A percentile compares a stretch with the other conserved stretches of the same genome.
Conservation (phyloP, 2,329 filamentous ascomycete species). For the Chaetomium sp. region DNA sequence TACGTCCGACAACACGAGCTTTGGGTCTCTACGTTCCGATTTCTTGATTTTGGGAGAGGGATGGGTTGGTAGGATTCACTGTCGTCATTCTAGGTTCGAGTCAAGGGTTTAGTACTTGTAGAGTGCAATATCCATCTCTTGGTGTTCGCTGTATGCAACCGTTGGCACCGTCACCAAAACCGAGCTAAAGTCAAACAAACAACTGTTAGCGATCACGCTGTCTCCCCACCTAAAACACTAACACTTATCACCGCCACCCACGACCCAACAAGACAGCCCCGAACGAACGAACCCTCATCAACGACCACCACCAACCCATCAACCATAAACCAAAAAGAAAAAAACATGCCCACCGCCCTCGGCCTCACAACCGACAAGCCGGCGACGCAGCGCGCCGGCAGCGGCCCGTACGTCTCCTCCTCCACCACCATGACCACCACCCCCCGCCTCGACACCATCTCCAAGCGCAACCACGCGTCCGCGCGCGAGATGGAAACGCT, state of each 20-base stretch:
- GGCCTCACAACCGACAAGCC: conserved; percentile 40
- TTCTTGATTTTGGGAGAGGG: conserved; percentile 15
- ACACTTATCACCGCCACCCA: conserved; percentile 9
- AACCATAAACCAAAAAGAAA: not conserved
- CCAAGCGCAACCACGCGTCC: conserved; percentile 44
- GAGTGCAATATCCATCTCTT: not conserved
- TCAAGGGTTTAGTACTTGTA: not conserved
- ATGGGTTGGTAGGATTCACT: not conserved
- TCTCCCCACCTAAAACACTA: not conserved
- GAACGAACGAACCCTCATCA: not conserved
- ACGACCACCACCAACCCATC: not conserved
- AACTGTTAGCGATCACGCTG: conserved; percentile 15
- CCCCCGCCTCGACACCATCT: conserved; percentile 43
- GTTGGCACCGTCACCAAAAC: not conserved
- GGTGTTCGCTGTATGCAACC: not conserved
- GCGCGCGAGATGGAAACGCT: conserved; percentile 45
- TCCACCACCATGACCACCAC: conserved; percentile 37
- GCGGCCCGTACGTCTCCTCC: conserved; percentile 23
- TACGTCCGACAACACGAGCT: conserved; percentile 16
- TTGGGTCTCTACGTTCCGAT: not conserved
- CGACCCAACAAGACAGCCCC: not conserved
- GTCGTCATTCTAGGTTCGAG: conserved; percentile 14
- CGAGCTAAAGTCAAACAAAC: not conserved
- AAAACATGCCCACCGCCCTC: conserved; percentile 39
- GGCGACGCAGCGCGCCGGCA: conserved; percentile 3